phyloP scores from a whole-genome alignment of 2,329 filamentous ascomycete species.

The Paraconiothyrium sp. region DNA sequence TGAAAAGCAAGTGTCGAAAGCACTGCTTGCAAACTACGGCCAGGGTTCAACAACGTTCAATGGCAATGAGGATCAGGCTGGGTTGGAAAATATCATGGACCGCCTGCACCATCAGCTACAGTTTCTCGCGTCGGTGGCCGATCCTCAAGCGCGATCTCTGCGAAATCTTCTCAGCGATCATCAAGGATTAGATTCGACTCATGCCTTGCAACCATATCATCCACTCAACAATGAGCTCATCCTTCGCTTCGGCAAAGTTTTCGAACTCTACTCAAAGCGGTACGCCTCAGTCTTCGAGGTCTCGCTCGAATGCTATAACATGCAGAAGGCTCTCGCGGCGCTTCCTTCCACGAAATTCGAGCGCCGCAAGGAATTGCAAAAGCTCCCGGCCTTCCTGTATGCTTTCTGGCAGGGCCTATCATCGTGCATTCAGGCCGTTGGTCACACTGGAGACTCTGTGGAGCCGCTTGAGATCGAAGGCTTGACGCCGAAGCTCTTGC shows the following conservation, averaged over 20 bases:
- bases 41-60: not conserved
- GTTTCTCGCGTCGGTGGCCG: constrained; percentile 42
- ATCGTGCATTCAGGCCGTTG: constrained; percentile 24
- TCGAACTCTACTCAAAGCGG: constrained; percentile 22
- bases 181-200: constrained; percentile 26
- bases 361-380: constrained; percentile 47
- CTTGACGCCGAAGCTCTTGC: constrained; percentile 36
- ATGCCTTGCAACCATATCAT: constrained; percentile 48
- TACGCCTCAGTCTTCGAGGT: constrained; percentile 41
- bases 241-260: constrained; percentile 35
- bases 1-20: constrained; percentile 34
- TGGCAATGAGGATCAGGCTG: constrained; percentile 6
- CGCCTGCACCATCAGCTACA: constrained; percentile 32
- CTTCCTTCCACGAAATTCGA: constrained; percentile 45
- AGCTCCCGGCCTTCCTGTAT: constrained; percentile 42
- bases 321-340: constrained; percentile 38
- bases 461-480: constrained; percentile 14
- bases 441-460: not conserved
- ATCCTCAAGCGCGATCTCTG: constrained; percentile 21
- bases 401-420: constrained; percentile 35
- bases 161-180: constrained; percentile 15
- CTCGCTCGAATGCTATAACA: constrained; percentile 40
- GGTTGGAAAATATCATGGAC: constrained; percentile 1
- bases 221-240: constrained; percentile 58
- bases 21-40: constrained; percentile 20